phyloP scores from a whole-genome alignment of 768 basidiomycete species.

The Rhizopogon rudus region DNA sequence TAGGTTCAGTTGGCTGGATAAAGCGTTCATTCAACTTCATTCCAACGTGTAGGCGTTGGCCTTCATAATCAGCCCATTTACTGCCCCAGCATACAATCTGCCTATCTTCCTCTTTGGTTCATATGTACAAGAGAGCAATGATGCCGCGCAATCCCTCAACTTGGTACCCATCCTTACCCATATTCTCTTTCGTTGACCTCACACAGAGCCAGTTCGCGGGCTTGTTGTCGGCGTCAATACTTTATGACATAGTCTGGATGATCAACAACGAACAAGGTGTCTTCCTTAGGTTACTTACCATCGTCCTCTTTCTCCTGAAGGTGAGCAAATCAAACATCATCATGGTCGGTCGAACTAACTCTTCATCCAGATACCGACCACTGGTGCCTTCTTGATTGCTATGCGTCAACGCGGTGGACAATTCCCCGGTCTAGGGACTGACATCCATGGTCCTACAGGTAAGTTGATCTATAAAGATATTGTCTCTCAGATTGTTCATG shows the following conservation, averaged over 20 bases:
- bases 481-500: not conserved
- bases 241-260: constrained; percentile 75
- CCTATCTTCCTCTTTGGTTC: constrained; percentile 79
- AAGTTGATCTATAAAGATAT: constrained; percentile 3
- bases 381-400: constrained; percentile 43
- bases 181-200: not conserved
- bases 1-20: not conserved
- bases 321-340: constrained; percentile 21
- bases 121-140: constrained; percentile 66
- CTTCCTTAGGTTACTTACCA: constrained; percentile 49
- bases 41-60: constrained; percentile 47
- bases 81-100: constrained; percentile 68
- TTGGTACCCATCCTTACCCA: constrained; percentile 37
- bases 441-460: constrained; percentile 56
- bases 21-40: not conserved
- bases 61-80: constrained; percentile 50
- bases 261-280: constrained; percentile 47
- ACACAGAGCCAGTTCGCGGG: constrained; percentile 52
- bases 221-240: constrained; percentile 51
- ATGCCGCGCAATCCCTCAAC: constrained; percentile 60
- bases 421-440: constrained; percentile 47
- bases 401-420: constrained; percentile 56
- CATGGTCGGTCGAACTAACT: not conserved
- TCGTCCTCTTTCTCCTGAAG: constrained; percentile 57
- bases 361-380: constrained; percentile 50